Evolutionary conservation across 345 rosid genomes (phyloP).

Genomic region (Euphorbia tirucalli): DNA sequence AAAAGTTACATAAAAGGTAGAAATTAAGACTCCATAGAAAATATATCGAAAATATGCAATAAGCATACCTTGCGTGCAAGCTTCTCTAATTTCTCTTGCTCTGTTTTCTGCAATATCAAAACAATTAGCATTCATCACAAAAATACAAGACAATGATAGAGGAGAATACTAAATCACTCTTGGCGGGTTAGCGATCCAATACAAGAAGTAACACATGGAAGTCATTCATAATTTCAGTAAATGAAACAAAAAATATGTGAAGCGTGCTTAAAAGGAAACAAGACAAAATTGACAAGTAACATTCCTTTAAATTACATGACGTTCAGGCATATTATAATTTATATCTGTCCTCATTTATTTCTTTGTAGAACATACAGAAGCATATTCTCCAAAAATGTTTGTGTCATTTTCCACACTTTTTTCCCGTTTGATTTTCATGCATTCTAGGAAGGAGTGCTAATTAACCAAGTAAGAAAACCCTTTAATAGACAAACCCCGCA

Average conservation of each 20-base stretch:
- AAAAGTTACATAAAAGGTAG: not conserved
- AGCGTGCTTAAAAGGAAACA: not conserved
- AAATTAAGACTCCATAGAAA: not conserved
- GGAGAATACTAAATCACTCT: not conserved
- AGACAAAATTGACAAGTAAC: not conserved
- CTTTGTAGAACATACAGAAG: not conserved
- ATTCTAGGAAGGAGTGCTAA: not conserved
- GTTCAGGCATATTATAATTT: not conserved
- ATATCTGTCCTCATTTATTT: not conserved
- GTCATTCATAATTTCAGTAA: not conserved
- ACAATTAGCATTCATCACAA: not conserved
- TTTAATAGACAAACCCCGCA: not conserved
- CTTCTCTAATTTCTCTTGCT: slow-evolving; percentile 88
- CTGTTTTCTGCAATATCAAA: slow-evolving; percentile 66
- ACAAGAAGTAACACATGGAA: not conserved
- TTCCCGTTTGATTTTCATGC: not conserved
- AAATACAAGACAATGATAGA: not conserved
- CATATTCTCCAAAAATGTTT: not conserved
- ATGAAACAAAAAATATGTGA: not conserved
- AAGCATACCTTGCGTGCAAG: slow-evolving; percentile 72
- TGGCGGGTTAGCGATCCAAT: not conserved
- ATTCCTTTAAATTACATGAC: not conserved
- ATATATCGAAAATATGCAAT: not conserved
- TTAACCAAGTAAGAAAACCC: not conserved
- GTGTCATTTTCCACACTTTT: not conserved